A percentile compares a stretch with the other conserved stretches of the same genome.
These are phyloP conservation scores for Rhodotorula sp. DNA, from an alignment of 1,284 basidiomycete genomes.

Conservation along the genomic window DNA sequence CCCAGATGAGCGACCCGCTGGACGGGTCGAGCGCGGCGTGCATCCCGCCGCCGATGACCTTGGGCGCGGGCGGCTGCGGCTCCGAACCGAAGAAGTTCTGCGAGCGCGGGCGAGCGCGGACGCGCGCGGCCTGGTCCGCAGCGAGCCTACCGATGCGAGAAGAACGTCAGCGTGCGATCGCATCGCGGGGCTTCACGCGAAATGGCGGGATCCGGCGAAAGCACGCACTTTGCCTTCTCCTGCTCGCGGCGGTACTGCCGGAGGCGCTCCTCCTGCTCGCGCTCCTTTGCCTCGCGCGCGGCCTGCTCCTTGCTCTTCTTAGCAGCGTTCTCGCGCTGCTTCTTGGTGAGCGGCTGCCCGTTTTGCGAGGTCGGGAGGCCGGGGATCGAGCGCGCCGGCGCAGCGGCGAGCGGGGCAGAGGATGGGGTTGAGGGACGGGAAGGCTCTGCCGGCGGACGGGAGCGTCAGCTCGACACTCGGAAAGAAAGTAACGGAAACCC, in stretches of 20 bases:
- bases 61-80: neutral
- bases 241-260: slow-evolving; percentile 25
- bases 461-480: neutral
- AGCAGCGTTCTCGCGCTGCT: slow-evolving; percentile 36
- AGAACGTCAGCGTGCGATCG: neutral
- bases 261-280: slow-evolving; percentile 29
- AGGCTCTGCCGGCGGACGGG: slow-evolving; percentile 18
- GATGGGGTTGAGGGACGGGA: slow-evolving; percentile 26
- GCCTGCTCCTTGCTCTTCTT: slow-evolving; percentile 29
- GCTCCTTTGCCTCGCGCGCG: slow-evolving; percentile 19
- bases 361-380: slow-evolving; percentile 12
- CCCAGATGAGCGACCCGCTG: slow-evolving; percentile 30
- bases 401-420: neutral
- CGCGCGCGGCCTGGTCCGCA: slow-evolving; percentile 11
- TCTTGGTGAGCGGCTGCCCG: slow-evolving; percentile 24
- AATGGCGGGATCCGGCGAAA: neutral
- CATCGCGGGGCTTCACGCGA: too few relatives aligned
- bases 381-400: slow-evolving; percentile 16
- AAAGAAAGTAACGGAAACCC: neutral
- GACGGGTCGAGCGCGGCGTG: slow-evolving; percentile 24
- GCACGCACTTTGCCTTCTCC: slow-evolving; percentile 29
- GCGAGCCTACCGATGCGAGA: slow-evolving; percentile 1
- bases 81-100: slow-evolving; percentile 36
- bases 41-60: slow-evolving; percentile 22
- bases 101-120: slow-evolving; percentile 18